Evolutionary conservation across 148 eudicot species (phyloP), one percentile per base, ranked within the genome.

Genomic region (Persicaria maculosa): DNA sequence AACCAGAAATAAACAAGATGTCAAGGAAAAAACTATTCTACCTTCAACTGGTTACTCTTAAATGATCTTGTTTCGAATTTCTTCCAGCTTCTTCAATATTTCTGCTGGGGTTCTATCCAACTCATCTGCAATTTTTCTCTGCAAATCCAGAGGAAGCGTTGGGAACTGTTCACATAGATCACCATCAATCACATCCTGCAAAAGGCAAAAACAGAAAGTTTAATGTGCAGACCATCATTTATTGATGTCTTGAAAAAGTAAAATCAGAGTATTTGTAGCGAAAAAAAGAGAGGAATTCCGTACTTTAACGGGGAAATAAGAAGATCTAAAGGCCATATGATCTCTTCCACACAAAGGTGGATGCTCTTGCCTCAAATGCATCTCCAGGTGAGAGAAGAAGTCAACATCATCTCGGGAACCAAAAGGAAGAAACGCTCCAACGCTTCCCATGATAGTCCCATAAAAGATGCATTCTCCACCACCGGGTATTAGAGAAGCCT

Each of bases 311-410:
- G 97, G 97, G 72, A 89, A 90, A 82, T 95, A 95, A 31, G 99
- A 86, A 82, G 99, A 95, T 88, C 99, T 86, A 58, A 86, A 95
- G 43, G 99, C 97, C 99, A 95, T 92, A 75, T 95, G 99, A 79
- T 95, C 99, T 84, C 99, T 92, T 78, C 99, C 99, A 80, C 99
- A 95, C 78, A 95, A 77, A 80, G 99, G 97, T 19, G 97, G 99
- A 76, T 92, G 86, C 78, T 95, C 99, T 86, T 95, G 99, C 80
- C 99, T 86, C 89, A 95, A 16, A 81, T 95, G 99, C 97, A 95
- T 95, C 91, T 95, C 99, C 86, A 95, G 81, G 83, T 95, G 99
- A 79, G 96, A 87, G 77, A 95, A 95, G 86, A 95, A 95, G 81
- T 92, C 99, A 55, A 95, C 99, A 81, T 95, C 99, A 65, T 95